A percentile compares a stretch with the other conserved stretches of the same genome.
Evolutionary conservation across 805 yeast species (phyloP).

Genomic region (Saccharomycopsis synnaedendra): DNA sequence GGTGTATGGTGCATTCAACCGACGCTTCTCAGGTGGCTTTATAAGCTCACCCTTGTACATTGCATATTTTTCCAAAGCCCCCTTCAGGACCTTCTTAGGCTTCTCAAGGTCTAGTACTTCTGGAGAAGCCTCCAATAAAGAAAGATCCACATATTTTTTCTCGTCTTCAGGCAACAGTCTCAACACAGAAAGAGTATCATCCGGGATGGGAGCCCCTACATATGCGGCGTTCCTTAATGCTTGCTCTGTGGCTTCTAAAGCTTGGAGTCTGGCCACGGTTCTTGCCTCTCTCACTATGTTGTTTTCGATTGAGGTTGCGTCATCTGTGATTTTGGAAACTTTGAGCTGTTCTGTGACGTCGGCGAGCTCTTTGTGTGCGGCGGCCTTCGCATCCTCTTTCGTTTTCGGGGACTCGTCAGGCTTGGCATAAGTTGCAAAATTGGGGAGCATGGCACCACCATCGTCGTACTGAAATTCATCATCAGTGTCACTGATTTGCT

Average conservation of each 20-base stretch:
- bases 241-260: slow-evolving; percentile 45
- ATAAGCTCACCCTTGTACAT: slow-evolving; percentile 43
- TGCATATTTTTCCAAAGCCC: slow-evolving; percentile 43
- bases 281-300: slow-evolving; percentile 21
- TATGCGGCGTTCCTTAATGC: slow-evolving; percentile 31
- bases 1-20: slow-evolving; percentile 40
- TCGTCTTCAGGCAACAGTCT: slow-evolving; percentile 24
- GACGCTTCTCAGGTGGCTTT: slow-evolving; percentile 30
- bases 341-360: slow-evolving; percentile 13
- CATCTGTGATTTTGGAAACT: slow-evolving; percentile 1
- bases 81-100: slow-evolving; percentile 31
- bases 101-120: slow-evolving; percentile 27
- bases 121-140: slow-evolving; percentile 2
- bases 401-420: too few relatives aligned
- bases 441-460: slow-evolving; percentile 46
- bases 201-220: slow-evolving; percentile 16
- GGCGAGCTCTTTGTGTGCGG: slow-evolving; percentile 5
- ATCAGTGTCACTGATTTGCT: slow-evolving; percentile 48
- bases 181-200: slow-evolving; percentile 34
- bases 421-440: slow-evolving; percentile 29
- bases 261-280: slow-evolving; percentile 37
- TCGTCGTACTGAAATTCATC: slow-evolving; percentile 45
- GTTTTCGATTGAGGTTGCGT: background rate
- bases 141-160: slow-evolving; percentile 21
- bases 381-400: slow-evolving; percentile 3